These are phyloP conservation scores for Sphaerobolus stellatus DNA, from an alignment of 1,284 basidiomycete genomes.

Conservation along the genomic window DNA sequence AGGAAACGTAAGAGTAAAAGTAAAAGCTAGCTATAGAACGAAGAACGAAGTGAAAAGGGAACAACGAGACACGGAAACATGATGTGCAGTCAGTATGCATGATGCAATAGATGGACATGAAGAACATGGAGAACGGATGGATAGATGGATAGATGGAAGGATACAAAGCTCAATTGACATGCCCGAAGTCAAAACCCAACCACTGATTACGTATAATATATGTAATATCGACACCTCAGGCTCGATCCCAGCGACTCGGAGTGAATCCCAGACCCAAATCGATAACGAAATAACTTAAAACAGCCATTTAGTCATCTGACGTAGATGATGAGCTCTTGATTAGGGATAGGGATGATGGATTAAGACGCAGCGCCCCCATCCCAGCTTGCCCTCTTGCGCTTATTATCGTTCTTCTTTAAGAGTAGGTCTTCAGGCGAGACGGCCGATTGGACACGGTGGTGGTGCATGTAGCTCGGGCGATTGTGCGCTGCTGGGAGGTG, in stretches of 20 bases:
- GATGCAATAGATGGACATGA: too few species aligned
- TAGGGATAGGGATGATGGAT: neutral
- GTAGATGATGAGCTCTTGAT: neutral
- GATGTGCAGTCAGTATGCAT: too few species aligned
- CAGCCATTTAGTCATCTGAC: neutral
- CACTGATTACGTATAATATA: too few species aligned
- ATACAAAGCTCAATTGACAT: neutral
- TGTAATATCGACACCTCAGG: too few species aligned
- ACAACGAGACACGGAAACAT: too few species aligned
- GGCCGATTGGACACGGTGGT: slow-evolving; percentile 65
- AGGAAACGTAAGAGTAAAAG: too few species aligned
- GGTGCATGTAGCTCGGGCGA: slow-evolving; percentile 28
- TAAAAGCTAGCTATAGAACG: too few species aligned
- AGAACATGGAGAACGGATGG: neutral
- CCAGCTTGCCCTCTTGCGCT: slow-evolving; percentile 65
- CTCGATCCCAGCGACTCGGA: neutral
- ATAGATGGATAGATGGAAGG: neutral
- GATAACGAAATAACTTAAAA: neutral
- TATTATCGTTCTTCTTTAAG: slow-evolving; percentile 63
- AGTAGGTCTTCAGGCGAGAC: slow-evolving; percentile 68
- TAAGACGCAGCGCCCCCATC: slow-evolving; percentile 44
- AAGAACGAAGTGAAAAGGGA: too few species aligned
- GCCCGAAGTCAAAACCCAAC: too few species aligned
- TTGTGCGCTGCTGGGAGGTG: neutral
- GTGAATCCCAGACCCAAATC: neutral